Percentiles rank a stretch among this genome's conserved stretches.
Evolutionary conservation across 2,329 filamentous ascomycete species (phyloP).

Genomic region (Calonectria hawksworthii): DNA sequence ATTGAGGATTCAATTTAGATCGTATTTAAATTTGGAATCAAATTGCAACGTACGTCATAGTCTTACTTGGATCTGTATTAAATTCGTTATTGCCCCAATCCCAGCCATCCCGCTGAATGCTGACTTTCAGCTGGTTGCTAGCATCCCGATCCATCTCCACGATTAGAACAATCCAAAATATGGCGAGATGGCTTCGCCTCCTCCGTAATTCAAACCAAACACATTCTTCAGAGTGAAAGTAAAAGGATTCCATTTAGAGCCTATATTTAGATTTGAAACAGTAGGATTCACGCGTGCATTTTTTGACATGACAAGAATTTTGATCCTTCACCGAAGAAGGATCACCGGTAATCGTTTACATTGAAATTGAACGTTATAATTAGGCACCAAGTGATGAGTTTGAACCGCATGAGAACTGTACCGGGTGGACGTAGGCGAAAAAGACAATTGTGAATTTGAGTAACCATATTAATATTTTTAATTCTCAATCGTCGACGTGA

Average conservation of each 20-base stretch:
- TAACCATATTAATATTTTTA: not conserved
- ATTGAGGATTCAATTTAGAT: not conserved
- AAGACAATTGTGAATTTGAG: not conserved
- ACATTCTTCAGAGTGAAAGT: not conserved
- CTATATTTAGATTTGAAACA: not conserved
- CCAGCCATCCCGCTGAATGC: not conserved
- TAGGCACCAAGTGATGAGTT: not conserved
- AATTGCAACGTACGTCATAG: not conserved
- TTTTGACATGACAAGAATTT: not conserved
- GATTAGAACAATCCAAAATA: not conserved
- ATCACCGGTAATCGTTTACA: too few species aligned
- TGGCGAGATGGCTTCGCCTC: not conserved
- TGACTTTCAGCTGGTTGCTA: not conserved
- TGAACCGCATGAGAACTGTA: not conserved
- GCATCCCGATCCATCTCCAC: conserved; percentile 4
- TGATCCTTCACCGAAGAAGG: not conserved
- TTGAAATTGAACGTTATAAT: not conserved
- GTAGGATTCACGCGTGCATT: not conserved
- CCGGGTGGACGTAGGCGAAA: not conserved
- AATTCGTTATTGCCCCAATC: not conserved
- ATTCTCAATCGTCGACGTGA: not conserved
- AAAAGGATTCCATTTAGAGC: not conserved
- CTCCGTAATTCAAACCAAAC: not conserved
- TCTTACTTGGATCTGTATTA: not conserved
- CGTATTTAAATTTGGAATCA: not conserved